phyloP scores from a whole-genome alignment of 495 filamentous ascomycete species.

The Hyaloscypha hepaticicola region DNA sequence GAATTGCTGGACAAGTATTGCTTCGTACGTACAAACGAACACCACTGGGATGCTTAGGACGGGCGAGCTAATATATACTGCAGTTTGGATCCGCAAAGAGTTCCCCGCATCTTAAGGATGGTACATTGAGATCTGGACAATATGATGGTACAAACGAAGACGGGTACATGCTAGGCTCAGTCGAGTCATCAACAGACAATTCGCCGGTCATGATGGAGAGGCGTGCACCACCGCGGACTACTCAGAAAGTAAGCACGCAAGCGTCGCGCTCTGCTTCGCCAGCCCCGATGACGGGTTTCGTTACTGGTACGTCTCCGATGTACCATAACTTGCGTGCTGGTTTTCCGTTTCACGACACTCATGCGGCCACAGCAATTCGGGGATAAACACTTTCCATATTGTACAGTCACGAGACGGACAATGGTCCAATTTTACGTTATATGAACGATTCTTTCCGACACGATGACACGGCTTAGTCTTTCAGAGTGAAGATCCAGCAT shows the following conservation, averaged over 20 bases:
- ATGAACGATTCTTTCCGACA: slow-evolving; percentile 14
- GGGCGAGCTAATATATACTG: slow-evolving; percentile 26
- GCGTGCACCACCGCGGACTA: slow-evolving; percentile 25
- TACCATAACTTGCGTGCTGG: slow-evolving; percentile 31
- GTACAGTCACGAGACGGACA: slow-evolving; percentile 3
- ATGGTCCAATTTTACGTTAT: slow-evolving; percentile 4
- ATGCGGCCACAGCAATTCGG: slow-evolving; percentile 34
- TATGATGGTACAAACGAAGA: slow-evolving; percentile 31
- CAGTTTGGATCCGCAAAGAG: slow-evolving; percentile 35
- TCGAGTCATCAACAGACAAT: slow-evolving; percentile 18
- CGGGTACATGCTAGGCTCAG: slow-evolving; percentile 28
- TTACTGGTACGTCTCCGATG: slow-evolving; percentile 35
- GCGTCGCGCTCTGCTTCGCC: slow-evolving; percentile 31
- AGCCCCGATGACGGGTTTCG: slow-evolving; percentile 35
- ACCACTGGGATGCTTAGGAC: slow-evolving; percentile 25
- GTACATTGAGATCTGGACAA: slow-evolving; percentile 29
- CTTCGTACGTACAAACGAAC: slow-evolving; percentile 75
- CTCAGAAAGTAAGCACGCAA: slow-evolving; percentile 16
- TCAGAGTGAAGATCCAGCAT: slow-evolving; percentile 1
- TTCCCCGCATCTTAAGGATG: slow-evolving; percentile 32
- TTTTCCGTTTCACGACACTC: slow-evolving; percentile 33
- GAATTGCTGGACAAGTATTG: slow-evolving; percentile 97
- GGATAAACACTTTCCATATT: slow-evolving; percentile 22
- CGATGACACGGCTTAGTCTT: slow-evolving; percentile 15
- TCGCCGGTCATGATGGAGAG: slow-evolving; percentile 31